A percentile compares a stretch with the other conserved stretches of the same genome.
Conservation (phyloP, 2,329 filamentous ascomycete genomes). For the Dendrostoma leiphaemia region DNA sequence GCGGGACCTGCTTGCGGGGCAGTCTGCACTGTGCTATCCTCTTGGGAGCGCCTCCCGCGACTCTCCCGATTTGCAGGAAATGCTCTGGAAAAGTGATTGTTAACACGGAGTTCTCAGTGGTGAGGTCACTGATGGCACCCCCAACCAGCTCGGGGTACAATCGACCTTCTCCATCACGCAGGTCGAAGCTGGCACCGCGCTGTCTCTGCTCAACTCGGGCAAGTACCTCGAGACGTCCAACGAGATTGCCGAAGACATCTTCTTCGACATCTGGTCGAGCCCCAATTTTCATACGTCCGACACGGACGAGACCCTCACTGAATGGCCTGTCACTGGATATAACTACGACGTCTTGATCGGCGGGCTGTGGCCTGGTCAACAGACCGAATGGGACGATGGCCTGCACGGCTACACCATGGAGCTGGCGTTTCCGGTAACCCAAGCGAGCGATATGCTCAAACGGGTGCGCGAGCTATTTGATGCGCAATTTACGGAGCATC, state of each 20-base stretch:
- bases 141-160: slow-evolving; percentile 47
- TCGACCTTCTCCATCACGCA: slow-evolving; percentile 49
- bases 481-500: slow-evolving; percentile 37
- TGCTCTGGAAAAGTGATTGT: no score
- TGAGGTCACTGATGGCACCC: slow-evolving; percentile 36
- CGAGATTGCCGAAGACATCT: slow-evolving; percentile 46
- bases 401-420: slow-evolving; percentile 48
- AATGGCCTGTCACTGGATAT: slow-evolving; percentile 52
- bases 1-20: no score
- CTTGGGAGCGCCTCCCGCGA: no score
- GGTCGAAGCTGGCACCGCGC: slow-evolving; percentile 39
- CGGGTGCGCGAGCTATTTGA: slow-evolving; percentile 48
- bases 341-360: slow-evolving; percentile 53
- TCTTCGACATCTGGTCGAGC: slow-evolving; percentile 46
- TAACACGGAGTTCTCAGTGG: no score
- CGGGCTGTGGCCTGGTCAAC: slow-evolving; percentile 46
- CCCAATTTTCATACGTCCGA: slow-evolving; percentile 53
- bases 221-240: slow-evolving; percentile 47
- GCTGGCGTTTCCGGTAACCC: slow-evolving; percentile 49
- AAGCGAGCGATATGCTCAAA: slow-evolving; percentile 47
- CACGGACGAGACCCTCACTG: slow-evolving; percentile 38
- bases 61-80: no score
- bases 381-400: slow-evolving; percentile 48
- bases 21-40: no score
- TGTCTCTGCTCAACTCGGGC: slow-evolving; percentile 43